Evolutionary conservation across 108 stramenopile genomes (phyloP), one percentile per base, ranked within the genome.

Genomic region (Asterionellopsis glacialis): DNA sequence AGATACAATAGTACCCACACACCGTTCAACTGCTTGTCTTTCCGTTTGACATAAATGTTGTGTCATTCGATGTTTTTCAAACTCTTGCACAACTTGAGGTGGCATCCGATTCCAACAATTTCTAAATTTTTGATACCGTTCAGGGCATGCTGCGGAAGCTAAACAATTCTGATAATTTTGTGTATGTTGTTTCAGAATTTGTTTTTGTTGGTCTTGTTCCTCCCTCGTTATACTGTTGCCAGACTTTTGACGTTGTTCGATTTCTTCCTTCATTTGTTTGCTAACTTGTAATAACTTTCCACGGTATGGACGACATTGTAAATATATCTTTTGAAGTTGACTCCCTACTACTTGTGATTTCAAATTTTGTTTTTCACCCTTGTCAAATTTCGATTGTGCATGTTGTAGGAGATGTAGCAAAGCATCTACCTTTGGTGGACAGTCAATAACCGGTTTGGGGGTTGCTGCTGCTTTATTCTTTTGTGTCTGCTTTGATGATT

Each of bases 1-100:
- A 15, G 52, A 24, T 22, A 26, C 52, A 15, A 54, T 27, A 26
- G n/a, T 27, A 4, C 52, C 52, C n/a, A 26, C 52, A 54, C 52
- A 54, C 21, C 52, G 22, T 54, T 54, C 52, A 4, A 54, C 26
- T 27, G 52, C 52, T 27, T 54, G 52, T 27, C 26, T 1, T 27
- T 54, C 52, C 11, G 52, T 22, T 22, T 25, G n/a, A 22, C 52
- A 54, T 4, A 54, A 9, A 11, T 22, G 9, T n/a, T 27, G 24
- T 15, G 22, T 22, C 22, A 27, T 27, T n/a, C 26, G 15, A n/a
- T 22, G 24, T 27, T 27, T 1, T 54, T 54, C 25, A 24, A 54
- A 54, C 9, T 54, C 52, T 54, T 54, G 52, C n/a, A 54, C 26
- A 1, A 54, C 25, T 22, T 54, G 15, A 4, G 52, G 25, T n/a